phyloP scores from a whole-genome alignment of 2,329 filamentous ascomycete species.

The Aureobasidium sp. region DNA sequence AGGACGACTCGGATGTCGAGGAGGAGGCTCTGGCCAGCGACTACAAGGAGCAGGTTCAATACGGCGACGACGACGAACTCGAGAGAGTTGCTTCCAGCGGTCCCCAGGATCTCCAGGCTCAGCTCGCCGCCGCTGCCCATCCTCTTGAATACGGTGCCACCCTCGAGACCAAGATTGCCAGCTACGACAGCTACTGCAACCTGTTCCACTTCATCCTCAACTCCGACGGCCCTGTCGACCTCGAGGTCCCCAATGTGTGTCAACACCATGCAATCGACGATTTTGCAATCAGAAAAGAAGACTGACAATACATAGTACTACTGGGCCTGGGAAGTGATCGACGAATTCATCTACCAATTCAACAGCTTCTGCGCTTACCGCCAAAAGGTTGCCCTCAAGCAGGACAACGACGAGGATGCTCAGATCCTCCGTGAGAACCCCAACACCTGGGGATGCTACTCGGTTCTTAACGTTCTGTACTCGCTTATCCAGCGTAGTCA shows the following conservation, averaged over 20 bases:
- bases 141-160: conserved; percentile 94
- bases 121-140: conserved; percentile 83
- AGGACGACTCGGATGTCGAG: conserved; percentile 77
- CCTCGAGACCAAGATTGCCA: conserved; percentile 93
- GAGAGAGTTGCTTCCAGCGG: conserved; percentile 62
- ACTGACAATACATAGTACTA: conserved; percentile 61
- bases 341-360: conserved; percentile 99
- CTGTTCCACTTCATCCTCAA: conserved; percentile 99
- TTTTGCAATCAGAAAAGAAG: conserved; percentile 12
- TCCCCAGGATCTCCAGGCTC: conserved; percentile 85
- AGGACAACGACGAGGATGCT: conserved; percentile 85
- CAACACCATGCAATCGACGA: conserved; percentile 11
- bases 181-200: conserved; percentile 99
- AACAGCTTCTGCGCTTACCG: conserved; percentile 98
- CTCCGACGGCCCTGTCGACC: conserved; percentile 95
- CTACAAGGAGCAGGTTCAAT: conserved; percentile 93
- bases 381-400: conserved; percentile 77
- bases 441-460: conserved; percentile 99
- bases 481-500: conserved; percentile 97
- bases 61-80: conserved; percentile 67
- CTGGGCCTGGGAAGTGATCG: conserved; percentile 99
- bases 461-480: conserved; percentile 97
- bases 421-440: conserved; percentile 89
- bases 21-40: conserved; percentile 94
- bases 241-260: conserved; percentile 91